Percentiles rank a stretch among this genome's conserved stretches.
phyloP scores from a whole-genome alignment of 345 rosid genomes.

The Noccaea bulbosa region DNA sequence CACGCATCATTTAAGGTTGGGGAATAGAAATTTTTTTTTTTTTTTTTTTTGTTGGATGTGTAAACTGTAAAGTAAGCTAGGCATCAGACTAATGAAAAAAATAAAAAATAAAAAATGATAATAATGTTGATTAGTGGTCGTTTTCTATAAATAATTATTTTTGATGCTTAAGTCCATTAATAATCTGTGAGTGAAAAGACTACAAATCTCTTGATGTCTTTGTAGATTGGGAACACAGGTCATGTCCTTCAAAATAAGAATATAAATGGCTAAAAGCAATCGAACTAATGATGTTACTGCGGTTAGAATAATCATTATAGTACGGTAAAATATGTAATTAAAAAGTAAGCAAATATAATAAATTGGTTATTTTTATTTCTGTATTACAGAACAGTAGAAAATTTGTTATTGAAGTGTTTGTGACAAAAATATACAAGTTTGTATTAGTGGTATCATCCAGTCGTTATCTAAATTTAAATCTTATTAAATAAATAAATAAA shows the following conservation, averaged over 20 bases:
- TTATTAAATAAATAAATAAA: too few relatives aligned
- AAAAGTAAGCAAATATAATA: not conserved
- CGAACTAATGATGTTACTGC: not conserved
- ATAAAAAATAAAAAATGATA: not conserved
- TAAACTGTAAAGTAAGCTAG: conserved; percentile 5
- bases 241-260: not conserved
- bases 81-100: conserved; percentile 17
- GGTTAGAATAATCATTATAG: not conserved
- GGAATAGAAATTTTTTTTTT: not conserved
- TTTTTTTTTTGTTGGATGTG: conserved; percentile 16
- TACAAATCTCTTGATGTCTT: conserved; percentile 34
- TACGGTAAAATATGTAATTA: not conserved
- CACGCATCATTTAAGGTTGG: conserved; percentile 18
- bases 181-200: conserved; percentile 18
- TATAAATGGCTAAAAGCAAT: not conserved
- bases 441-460: too few relatives aligned
- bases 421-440: too few relatives aligned
- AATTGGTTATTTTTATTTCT: not conserved
- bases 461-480: too few relatives aligned
- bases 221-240: conserved; percentile 34
- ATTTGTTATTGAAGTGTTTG: not conserved
- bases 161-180: conserved; percentile 2
- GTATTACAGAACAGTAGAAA: not conserved
- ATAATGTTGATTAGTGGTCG: conserved; percentile 26
- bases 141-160: conserved; percentile 8